phyloP scores from a whole-genome alignment of 371 early-diverging fungal species.

The Mortierella sp. region DNA sequence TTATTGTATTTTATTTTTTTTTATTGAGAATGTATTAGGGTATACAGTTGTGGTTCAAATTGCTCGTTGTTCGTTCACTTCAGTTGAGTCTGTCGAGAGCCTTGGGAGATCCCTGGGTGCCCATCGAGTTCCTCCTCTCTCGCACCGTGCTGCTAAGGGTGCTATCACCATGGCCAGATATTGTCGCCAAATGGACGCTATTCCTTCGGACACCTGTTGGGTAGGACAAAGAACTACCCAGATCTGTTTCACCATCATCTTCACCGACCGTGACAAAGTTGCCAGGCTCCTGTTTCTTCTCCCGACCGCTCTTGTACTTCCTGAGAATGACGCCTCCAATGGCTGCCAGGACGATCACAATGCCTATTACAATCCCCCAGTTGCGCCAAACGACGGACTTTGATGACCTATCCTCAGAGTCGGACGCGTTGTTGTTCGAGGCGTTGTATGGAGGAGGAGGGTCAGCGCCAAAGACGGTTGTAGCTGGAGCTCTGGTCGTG shows the following conservation, averaged over 20 bases:
- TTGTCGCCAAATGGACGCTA: slow-evolving; percentile 29
- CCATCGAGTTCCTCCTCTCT: slow-evolving; percentile 42
- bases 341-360: slow-evolving; percentile 19
- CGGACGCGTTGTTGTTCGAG: slow-evolving; percentile 1
- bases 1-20: too few relatives aligned
- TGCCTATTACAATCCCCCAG: slow-evolving; percentile 24
- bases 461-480: slow-evolving; percentile 27
- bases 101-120: not conserved
- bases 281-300: slow-evolving; percentile 50
- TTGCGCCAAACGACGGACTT: slow-evolving; percentile 22
- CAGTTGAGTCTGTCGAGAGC: too few relatives aligned
- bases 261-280: slow-evolving; percentile 37
- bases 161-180: slow-evolving; percentile 8
- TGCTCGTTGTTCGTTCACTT: too few relatives aligned
- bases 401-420: slow-evolving; percentile 9
- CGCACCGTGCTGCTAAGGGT: slow-evolving; percentile 24
- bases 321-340: slow-evolving; percentile 21
- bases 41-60: too few relatives aligned
- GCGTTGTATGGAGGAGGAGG: slow-evolving; percentile 39
- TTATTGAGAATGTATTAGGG: too few relatives aligned
- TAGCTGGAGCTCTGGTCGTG: slow-evolving; percentile 27
- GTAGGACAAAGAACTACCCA: slow-evolving; percentile 3
- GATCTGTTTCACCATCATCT: slow-evolving; percentile 29
- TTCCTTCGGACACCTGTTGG: slow-evolving; percentile 11
- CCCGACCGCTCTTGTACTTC: slow-evolving; percentile 27